Conservation (phyloP, 495 filamentous ascomycete species). For the Talaromyces proteolyticus region DNA sequence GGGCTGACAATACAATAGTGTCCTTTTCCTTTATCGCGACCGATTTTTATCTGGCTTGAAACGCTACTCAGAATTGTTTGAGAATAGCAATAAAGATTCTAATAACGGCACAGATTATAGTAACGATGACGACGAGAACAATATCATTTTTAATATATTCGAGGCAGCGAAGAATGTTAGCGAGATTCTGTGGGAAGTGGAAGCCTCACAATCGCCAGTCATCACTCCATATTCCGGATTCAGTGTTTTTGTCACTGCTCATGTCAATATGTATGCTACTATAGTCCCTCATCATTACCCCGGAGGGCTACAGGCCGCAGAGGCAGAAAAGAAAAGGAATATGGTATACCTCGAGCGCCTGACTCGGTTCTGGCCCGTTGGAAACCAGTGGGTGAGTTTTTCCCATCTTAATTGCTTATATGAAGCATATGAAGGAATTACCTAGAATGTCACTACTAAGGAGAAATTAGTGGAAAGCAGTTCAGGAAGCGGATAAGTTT, state of each 20-base stretch:
- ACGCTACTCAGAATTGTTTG: constrained; percentile 17
- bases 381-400: constrained; percentile 30
- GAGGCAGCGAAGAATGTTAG: constrained; percentile 31
- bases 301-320: constrained; percentile 29
- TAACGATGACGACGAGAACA: constrained; percentile 13
- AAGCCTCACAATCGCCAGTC: constrained; percentile 28
- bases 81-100: constrained; percentile 9
- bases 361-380: constrained; percentile 34
- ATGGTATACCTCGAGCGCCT: constrained; percentile 32
- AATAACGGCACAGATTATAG: constrained; percentile 8
- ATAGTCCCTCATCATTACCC: constrained; percentile 31
- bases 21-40: constrained; percentile 37
- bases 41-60: constrained; percentile 30
- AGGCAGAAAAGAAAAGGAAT: constrained; percentile 29
- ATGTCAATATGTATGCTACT: constrained; percentile 43
- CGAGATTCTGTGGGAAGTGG: constrained; percentile 27
- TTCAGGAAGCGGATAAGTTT: constrained; percentile 36
- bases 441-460: no score
- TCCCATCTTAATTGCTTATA: not conserved
- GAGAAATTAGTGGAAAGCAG: constrained; percentile 29
- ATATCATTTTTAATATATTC: constrained; percentile 30
- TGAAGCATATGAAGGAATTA: not conserved
- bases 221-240: constrained; percentile 41
- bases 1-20: constrained; percentile 18
- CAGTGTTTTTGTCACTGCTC: constrained; percentile 38